Evolutionary conservation across 805 yeast genomes (phyloP), one percentile per base, ranked within the genome.

Genomic region (Soucietia sequanensis): DNA sequence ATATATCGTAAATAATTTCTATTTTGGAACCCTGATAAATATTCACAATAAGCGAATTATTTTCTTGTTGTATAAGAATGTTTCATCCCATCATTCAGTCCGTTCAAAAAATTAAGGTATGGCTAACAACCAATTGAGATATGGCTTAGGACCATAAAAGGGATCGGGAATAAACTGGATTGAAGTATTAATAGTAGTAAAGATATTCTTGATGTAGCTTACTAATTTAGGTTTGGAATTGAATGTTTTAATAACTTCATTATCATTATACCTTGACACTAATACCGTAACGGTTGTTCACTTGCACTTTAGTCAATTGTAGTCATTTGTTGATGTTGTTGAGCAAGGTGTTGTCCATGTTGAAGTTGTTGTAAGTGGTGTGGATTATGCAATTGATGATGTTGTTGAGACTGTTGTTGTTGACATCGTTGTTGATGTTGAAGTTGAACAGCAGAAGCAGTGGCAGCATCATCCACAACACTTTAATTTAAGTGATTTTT

Each of bases 81-180:
- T 45, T 73, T 48, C 42, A 68, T 72, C 50, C 74, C 52, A 52
- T 68, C 66, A 31, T 65, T 46, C 17, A 68, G 56, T 33, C 65
- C 73, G 50, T 68, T 68, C 34, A 68, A 73, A 3, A 73, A 68
- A 26, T 73, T 68, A 50, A 73, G 53, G 41, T 66, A 68, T 23
- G 60, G 54, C 2, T 73, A 73, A 4, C 69, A 62, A 29, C 72
- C 46, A 46, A 68, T 73, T n/a, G n/a, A n/a, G n/a, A n/a, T n/a
- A n/a, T n/a, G n/a, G n/a, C n/a, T n/a, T n/a, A n/a, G n/a, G n/a
- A n/a, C n/a, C n/a, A n/a, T n/a, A n/a, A n/a, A n/a, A n/a, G n/a
- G 46, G 72, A 68, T 50, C 65, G 72, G 52, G 67, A 68, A 51
- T 68, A 68, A 15, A 68, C 70, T 5, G 74, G 73, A 49, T 68